Evolutionary conservation across 306 rosid species (phyloP), one percentile per base, ranked within the genome.

Genomic region (Herpetospermum pedunculosum): DNA sequence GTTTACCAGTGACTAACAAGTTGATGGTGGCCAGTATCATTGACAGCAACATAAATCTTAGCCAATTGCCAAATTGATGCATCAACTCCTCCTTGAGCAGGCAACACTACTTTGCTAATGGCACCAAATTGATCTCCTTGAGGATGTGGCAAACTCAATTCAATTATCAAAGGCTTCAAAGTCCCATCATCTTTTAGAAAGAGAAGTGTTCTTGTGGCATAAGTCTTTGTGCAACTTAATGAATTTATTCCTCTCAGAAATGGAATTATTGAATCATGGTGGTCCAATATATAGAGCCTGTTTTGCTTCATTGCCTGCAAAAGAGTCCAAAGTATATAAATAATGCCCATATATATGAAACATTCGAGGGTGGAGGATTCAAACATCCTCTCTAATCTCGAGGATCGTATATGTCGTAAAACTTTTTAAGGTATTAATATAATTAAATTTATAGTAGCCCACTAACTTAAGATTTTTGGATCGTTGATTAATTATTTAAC

Each of bases 201-300:
- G 47, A 92, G 85, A 55, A 92, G 29, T 30, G 96, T 88, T 70
- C 98, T 65, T 19, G 50, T 65, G 19, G 72, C 72, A 19, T 40
- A 65, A 4, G 10, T 65, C 11, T 40, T 65, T 40, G 50, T 65
- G 0, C 11, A 12, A 12, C 11, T 57, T 64, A 2, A 4, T n/a
- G 16, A 1, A 57, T 65, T 38, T 41, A 92, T 84, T 65, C 78
- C 77, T 65, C 86, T 75, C 77, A 92, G 59, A 54, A 76, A 90
- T 18, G 95, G 92, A 78, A 92, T 84, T 62, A 62, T 1, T 32
- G 83, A 4, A 57, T 90, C 94, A 60, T 90, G 89, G 73, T 90
- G 89, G 32, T 90, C 88, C 40, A 90, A 77, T 73, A 90, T 84
- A 83, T 82, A 88, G 18, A 90, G 30, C 81, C 48, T 88, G 65